Percentiles rank a stretch among this genome's conserved stretches.
phyloP scores from a whole-genome alignment of 257 asterid species.

The Nicotiana knightiana region DNA sequence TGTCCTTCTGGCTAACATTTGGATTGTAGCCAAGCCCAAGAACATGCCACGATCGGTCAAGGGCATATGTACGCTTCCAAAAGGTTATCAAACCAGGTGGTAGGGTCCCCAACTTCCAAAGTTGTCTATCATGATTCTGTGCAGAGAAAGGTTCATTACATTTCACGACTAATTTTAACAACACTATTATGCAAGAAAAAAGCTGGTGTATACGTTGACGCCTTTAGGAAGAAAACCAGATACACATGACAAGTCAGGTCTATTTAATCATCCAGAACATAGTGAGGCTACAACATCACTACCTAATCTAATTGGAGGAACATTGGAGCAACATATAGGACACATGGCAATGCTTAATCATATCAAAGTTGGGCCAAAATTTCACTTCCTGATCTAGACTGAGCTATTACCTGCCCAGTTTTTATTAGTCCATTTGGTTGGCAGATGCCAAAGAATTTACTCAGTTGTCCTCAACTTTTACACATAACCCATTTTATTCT shows the following conservation, averaged over 20 bases:
- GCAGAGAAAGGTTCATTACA: background rate
- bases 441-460: background rate
- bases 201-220: background rate
- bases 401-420: background rate
- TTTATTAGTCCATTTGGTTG: background rate
- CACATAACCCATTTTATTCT: background rate
- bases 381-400: background rate
- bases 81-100: constrained; percentile 95
- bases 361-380: background rate
- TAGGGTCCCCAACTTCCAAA: constrained; percentile 91
- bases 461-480: background rate
- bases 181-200: background rate
- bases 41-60: constrained; percentile 84
- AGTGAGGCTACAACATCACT: background rate
- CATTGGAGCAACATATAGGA: background rate
- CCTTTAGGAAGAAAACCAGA: background rate
- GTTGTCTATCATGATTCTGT: constrained; percentile 76
- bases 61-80: constrained; percentile 67
- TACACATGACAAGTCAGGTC: background rate
- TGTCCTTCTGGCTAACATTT: constrained; percentile 54
- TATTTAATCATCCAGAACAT: background rate
- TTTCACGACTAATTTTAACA: background rate
- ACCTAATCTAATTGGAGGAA: background rate
- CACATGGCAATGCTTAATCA: background rate
- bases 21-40: constrained; percentile 93